Evolutionary conservation across 1,284 basidiomycete genomes (phyloP), one percentile per base, ranked within the genome.

Genomic region (Ceratobasidium sp.): DNA sequence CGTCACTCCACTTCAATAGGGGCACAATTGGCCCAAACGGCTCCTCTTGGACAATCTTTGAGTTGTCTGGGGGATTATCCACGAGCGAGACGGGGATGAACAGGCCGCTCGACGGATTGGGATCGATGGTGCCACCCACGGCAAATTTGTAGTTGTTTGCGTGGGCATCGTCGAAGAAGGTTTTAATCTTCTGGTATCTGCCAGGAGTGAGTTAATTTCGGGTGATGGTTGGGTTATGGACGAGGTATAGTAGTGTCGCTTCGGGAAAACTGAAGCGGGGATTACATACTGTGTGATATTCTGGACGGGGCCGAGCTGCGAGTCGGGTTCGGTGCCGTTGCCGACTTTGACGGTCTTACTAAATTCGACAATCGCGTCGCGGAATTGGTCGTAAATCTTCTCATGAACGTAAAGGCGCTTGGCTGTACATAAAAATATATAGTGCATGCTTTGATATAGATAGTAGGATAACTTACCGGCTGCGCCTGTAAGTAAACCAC

Each of bases 331-430:
- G n/a, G 46, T 21, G 14, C 69, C 67, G 30, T 85, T 83, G 43
- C 84, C 84, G 69, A 82, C 80, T 76, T 83, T 82, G 77, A 85
- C 77, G 8, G 77, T 76, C 79, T 81, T 79, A 77, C 80, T 76
- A 75, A 81, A 79, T 23, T 75, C 77, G 35, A 78, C 76, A 73
- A 82, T 80, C 21, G 57, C 50, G 44, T 74, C 71, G n/a, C 75
- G 67, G 76, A 81, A 81, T 72, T 79, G 79, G 79, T 86, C 83
- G 80, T 85, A 84, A 77, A 86, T 82, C 55, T 77, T 71, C 67
- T 80, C 78, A 77, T 86, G 84, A 62, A 87, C 83, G 77, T 82
- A 86, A 76, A 85, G 80, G 49, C 85, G 81, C 23, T 71, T 71
- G 26, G 69, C 69, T 71, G 41, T 41, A n/a, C 13, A 7, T 6